A percentile compares a stretch with the other conserved stretches of the same genome.
Evolutionary conservation across 176 grass and related monocot species (phyloP).

Genomic region (Miscanthus lutarioriparius): DNA sequence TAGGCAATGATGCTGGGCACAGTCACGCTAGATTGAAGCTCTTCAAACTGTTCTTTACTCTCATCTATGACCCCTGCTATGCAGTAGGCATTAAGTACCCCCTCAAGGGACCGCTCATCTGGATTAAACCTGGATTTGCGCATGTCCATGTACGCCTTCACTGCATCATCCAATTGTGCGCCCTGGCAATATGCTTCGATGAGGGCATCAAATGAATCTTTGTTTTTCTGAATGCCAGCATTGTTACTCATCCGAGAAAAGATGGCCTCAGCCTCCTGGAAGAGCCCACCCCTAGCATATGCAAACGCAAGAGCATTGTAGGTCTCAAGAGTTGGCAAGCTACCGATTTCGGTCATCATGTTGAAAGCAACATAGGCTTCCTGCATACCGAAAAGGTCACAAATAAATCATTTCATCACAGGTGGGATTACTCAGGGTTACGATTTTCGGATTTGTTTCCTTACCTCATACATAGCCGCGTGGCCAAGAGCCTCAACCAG

Average conservation of each 20-base stretch:
- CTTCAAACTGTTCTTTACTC: conserved; percentile 95
- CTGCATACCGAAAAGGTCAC: conserved; percentile 40
- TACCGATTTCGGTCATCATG: conserved; percentile 90
- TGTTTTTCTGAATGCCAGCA: conserved; percentile 76
- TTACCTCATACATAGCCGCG: conserved; percentile 86
- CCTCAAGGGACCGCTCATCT: conserved; percentile 81
- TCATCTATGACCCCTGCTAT: conserved; percentile 82
- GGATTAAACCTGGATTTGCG: conserved; percentile 86
- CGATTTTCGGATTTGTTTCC: not conserved
- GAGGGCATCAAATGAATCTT: conserved; percentile 77
- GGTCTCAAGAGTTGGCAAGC: conserved; percentile 70
- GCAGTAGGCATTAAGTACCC: conserved; percentile 81
- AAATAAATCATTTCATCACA: conserved; percentile 26
- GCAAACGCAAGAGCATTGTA: conserved; percentile 74
- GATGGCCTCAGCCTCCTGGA: conserved; percentile 72
- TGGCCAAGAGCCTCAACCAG: conserved; percentile 87
- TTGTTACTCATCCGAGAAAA: conserved; percentile 75
- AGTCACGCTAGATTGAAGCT: conserved; percentile 53
- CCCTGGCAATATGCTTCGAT: conserved; percentile 88
- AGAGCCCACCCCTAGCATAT: conserved; percentile 82
- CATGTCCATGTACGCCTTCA: conserved; percentile 92
- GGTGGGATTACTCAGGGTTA: conserved; percentile 3
- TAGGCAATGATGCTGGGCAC: conserved; percentile 70
- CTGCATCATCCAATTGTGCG: conserved; percentile 66
- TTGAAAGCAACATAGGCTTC: conserved; percentile 98